These are phyloP conservation scores for Solanum paucissectum DNA, from an alignment of 257 asterid genomes.

Conservation along the genomic window DNA sequence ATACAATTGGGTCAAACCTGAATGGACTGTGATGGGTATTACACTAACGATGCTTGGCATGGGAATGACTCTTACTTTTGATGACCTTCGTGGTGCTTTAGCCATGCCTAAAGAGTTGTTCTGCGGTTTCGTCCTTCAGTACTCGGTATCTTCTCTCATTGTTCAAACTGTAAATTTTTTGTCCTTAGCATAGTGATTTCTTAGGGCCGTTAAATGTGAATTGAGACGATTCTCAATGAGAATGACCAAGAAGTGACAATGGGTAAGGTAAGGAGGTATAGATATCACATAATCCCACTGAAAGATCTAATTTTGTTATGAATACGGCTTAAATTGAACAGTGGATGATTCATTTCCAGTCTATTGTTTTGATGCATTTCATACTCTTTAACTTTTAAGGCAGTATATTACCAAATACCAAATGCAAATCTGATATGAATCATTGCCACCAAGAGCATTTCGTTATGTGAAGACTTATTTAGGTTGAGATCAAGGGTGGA, in stretches of 20 bases:
- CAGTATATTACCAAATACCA: not conserved
- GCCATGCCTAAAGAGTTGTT: constrained; percentile 82
- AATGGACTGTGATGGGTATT: constrained; percentile 76
- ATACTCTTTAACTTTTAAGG: not conserved
- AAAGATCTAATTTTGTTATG: not conserved
- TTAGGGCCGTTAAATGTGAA: not conserved
- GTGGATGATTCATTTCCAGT: not conserved
- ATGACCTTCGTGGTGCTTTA: constrained; percentile 76
- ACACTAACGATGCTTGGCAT: constrained; percentile 90
- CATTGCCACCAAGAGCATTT: not conserved
- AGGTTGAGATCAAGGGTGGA: no score
- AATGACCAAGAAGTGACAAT: not conserved
- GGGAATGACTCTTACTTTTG: constrained; percentile 90
- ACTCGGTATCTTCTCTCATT: constrained; percentile 32
- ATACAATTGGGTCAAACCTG: constrained; percentile 69
- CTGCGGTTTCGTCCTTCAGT: constrained; percentile 64
- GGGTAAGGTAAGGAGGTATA: not conserved
- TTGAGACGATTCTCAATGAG: not conserved
- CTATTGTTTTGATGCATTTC: not conserved
- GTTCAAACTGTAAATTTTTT: not conserved
- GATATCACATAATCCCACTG: not conserved
- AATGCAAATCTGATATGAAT: not conserved
- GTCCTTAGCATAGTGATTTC: not conserved
- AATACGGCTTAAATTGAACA: not conserved
- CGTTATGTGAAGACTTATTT: no score